Percentiles rank a stretch among this genome's conserved stretches.
These are phyloP conservation scores for Cucurbita maxima DNA, from an alignment of 306 rosid species.

Conservation along the genomic window DNA sequence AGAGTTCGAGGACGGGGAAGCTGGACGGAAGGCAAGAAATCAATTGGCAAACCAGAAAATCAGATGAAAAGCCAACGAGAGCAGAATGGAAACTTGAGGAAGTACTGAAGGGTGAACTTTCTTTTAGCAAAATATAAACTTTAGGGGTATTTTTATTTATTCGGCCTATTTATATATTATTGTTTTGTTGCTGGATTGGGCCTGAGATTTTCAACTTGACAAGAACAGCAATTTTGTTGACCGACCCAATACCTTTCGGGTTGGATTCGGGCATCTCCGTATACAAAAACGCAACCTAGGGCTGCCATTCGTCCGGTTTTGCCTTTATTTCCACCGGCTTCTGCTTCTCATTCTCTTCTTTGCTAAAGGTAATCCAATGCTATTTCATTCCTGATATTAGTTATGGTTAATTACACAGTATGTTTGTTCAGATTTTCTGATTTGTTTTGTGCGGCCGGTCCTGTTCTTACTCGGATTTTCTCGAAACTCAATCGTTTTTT, in stretches of 20 bases:
- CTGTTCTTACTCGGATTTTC: not conserved
- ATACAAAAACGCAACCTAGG: not conserved
- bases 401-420: not conserved
- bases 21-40: not conserved
- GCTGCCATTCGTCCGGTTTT: not conserved
- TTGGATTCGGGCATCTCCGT: not conserved
- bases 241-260: not conserved
- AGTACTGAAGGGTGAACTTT: too few relatives aligned
- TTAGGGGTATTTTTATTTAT: too few relatives aligned
- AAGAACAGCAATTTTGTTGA: not conserved
- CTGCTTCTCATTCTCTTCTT: not conserved
- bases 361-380: not conserved
- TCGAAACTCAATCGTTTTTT: not conserved
- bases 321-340: not conserved
- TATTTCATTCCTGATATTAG: not conserved
- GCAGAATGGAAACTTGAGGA: not conserved
- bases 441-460: not conserved
- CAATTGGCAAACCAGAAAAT: not conserved
- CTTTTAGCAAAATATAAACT: too few relatives aligned
- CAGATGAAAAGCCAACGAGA: not conserved
- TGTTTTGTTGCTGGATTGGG: not conserved
- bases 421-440: not conserved
- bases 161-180: not conserved
- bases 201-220: not conserved
- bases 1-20: constrained; percentile 1